phyloP scores from a whole-genome alignment of 2,329 filamentous ascomycete genomes.

The Pseudogymnoascus sp. region DNA sequence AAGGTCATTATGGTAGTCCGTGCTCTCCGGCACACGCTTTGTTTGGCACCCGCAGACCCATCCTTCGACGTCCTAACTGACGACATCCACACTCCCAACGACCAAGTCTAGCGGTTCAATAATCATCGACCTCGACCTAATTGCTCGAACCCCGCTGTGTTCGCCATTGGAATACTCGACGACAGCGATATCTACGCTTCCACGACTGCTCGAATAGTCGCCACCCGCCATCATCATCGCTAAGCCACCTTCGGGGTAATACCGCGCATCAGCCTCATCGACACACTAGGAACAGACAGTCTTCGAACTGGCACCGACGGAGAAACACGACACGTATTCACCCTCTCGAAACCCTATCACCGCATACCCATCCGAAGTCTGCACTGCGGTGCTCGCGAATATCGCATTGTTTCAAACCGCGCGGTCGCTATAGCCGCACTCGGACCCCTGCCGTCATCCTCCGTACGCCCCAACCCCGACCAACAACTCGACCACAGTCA shows the following conservation, averaged over 20 bases:
- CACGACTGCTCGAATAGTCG: constrained; percentile 1
- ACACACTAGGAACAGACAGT: background rate
- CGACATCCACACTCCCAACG: background rate
- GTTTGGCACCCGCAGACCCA: constrained; percentile 4
- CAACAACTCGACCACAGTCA: background rate
- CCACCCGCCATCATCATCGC: constrained; percentile 4
- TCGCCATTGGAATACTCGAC: constrained; percentile 2
- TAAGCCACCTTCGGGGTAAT: background rate
- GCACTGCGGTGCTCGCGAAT: constrained; percentile 6
- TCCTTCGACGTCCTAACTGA: constrained; percentile 3
- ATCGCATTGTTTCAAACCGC: constrained; percentile 7
- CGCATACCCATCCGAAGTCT: background rate
- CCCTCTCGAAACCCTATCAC: background rate
- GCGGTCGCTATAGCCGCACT: constrained; percentile 4
- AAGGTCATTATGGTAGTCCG: constrained; percentile 8
- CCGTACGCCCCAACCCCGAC: background rate
- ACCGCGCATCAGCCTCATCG: constrained; percentile 1
- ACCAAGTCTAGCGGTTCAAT: constrained; percentile 6
- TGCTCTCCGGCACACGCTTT: constrained; percentile 8
- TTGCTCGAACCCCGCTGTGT: background rate
- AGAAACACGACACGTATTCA: constrained; percentile 1
- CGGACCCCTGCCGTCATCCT: constrained; percentile 8
- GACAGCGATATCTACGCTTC: background rate
- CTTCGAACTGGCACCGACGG: background rate
- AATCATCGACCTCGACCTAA: constrained; percentile 6